Conservation (phyloP, 768 basidiomycete species). For the Boletus eberwhitei region DNA sequence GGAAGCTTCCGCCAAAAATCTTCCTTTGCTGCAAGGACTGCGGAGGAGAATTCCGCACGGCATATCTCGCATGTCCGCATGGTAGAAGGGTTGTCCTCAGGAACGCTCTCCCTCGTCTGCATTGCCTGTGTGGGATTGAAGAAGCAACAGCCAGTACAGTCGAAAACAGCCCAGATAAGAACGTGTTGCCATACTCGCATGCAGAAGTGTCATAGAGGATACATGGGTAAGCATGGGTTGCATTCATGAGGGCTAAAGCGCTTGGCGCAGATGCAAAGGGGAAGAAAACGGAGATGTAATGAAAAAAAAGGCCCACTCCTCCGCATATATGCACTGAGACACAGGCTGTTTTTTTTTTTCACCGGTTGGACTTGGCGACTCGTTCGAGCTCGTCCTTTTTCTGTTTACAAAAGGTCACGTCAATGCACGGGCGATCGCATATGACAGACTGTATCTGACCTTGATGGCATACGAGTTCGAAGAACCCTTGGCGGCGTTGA, state of each 20-base stretch:
- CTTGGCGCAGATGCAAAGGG: constrained; percentile 10
- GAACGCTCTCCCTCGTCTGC: constrained; percentile 51
- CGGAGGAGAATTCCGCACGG: constrained; percentile 55
- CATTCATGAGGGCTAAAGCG: constrained; percentile 21
- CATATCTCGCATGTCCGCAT: constrained; percentile 65
- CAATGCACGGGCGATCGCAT: background rate
- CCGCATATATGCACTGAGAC: background rate
- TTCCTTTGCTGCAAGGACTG: constrained; percentile 56
- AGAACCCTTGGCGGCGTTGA: constrained; percentile 99
- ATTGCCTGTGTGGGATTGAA: constrained; percentile 40
- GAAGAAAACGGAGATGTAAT: constrained; percentile 2
- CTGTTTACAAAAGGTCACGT: constrained; percentile 35
- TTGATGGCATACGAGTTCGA: constrained; percentile 99
- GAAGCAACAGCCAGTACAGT: background rate
- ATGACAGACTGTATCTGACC: constrained; percentile 40
- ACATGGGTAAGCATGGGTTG: constrained; percentile 25
- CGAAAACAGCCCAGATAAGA: background rate
- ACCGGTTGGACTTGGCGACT: constrained; percentile 99
- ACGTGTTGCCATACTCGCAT: constrained; percentile 4
- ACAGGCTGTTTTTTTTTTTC: constrained; percentile 47
- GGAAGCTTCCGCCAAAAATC: constrained; percentile 72
- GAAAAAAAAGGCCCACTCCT: constrained; percentile 20
- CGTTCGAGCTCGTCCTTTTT: constrained; percentile 99
- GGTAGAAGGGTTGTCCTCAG: constrained; percentile 41
- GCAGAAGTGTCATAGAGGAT: constrained; percentile 9